These are phyloP conservation scores for Coemansia aciculifera DNA, from an alignment of 192 early-diverging fungal genomes.

Conservation along the genomic window DNA sequence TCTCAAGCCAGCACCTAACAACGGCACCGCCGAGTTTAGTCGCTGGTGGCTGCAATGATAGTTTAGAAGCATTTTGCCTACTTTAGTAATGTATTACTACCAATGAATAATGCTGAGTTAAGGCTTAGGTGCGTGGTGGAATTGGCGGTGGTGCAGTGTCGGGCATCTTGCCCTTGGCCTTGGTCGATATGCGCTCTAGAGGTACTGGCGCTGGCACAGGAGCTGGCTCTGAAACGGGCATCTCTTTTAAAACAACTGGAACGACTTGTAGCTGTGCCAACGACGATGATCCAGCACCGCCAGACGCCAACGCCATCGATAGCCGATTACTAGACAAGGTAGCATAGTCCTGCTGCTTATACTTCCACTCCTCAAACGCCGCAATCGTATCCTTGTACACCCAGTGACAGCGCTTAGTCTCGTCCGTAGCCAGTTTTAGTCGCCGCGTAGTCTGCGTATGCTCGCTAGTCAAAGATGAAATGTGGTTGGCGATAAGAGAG, in stretches of 20 bases:
- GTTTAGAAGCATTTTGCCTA: not conserved
- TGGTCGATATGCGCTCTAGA: slow-evolving; percentile 21
- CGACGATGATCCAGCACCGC: not conserved
- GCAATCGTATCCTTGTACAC: slow-evolving; percentile 11
- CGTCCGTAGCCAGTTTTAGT: slow-evolving; percentile 16
- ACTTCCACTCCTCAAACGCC: slow-evolving; percentile 16
- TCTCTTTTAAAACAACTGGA: not conserved
- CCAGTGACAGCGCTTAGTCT: slow-evolving; percentile 10
- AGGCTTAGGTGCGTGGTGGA: not conserved
- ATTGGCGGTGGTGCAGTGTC: slow-evolving; percentile 1
- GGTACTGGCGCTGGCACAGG: not conserved
- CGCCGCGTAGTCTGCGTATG: not conserved
- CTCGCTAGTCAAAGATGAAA: slow-evolving; percentile 1
- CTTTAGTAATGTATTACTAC: not conserved
- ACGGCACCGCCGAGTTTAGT: slow-evolving; percentile 59
- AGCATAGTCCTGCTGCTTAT: not conserved
- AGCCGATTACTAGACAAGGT: not conserved
- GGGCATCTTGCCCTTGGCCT: slow-evolving; percentile 36
- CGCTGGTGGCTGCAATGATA: slow-evolving; percentile 38
- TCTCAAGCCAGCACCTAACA: slow-evolving; percentile 67
- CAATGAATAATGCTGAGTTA: not conserved
- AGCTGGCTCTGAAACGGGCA: not conserved
- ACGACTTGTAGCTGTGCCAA: not conserved
- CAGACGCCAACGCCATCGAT: not conserved
- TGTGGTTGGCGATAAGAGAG: slow-evolving; percentile 9